Evolutionary conservation across 306 rosid species (phyloP).

Genomic region (Gillenia trifoliata): DNA sequence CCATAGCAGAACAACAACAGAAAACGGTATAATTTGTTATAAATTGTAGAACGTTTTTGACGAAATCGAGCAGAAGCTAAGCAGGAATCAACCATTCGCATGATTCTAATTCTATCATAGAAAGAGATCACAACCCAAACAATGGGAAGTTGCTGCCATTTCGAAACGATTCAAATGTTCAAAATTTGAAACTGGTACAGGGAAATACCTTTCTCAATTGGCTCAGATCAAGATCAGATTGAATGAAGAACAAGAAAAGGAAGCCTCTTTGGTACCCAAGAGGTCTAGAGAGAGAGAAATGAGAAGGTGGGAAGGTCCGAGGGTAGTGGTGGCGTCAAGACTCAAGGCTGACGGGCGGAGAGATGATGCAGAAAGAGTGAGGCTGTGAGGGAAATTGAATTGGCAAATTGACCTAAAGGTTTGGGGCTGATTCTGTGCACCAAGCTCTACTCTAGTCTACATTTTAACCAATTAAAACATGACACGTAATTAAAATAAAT

Average conservation of each 20-base stretch:
- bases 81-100: too few relatives aligned
- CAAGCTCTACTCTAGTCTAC: too few relatives aligned
- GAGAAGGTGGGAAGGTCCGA: constrained; percentile 1
- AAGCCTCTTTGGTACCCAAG: not conserved
- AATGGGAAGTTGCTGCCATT: not conserved
- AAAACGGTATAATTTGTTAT: not conserved
- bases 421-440: too few relatives aligned
- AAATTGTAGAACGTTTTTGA: not conserved
- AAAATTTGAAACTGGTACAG: not conserved
- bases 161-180: not conserved
- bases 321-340: too few relatives aligned
- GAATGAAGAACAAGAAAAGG: not conserved
- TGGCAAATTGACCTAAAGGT: too few relatives aligned
- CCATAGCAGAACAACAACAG: not conserved
- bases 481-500: too few relatives aligned
- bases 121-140: not conserved
- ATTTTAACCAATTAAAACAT: too few relatives aligned
- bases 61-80: not conserved
- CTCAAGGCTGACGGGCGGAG: too few relatives aligned
- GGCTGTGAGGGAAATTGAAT: too few relatives aligned
- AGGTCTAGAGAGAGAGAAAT: not conserved
- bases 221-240: not conserved
- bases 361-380: too few relatives aligned
- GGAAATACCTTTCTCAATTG: not conserved
- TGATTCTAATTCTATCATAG: too few relatives aligned